These are phyloP conservation scores for Omphalea diandra DNA, from an alignment of 441 rosid species.

Conservation along the genomic window DNA sequence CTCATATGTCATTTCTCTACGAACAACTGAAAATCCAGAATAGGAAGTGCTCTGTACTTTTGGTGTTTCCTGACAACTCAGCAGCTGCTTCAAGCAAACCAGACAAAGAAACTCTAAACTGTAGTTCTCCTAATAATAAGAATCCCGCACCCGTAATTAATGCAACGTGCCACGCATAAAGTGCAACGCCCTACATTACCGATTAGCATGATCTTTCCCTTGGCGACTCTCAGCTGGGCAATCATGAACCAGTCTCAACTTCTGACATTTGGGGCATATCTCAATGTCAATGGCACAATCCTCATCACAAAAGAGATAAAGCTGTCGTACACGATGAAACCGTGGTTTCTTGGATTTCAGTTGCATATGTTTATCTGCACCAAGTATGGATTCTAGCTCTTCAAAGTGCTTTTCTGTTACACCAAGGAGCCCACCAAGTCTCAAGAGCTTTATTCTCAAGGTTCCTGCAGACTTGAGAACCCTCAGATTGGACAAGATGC, in stretches of 20 bases:
- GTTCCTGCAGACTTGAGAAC: constrained; percentile 48
- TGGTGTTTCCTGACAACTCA: constrained; percentile 14
- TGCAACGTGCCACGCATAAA: constrained; percentile 73
- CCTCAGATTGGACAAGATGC: constrained; percentile 61
- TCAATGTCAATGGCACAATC: constrained; percentile 77
- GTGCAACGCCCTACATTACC: constrained; percentile 81
- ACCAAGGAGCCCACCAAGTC: constrained; percentile 79
- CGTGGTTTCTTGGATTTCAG: constrained; percentile 52
- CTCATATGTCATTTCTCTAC: constrained; percentile 26
- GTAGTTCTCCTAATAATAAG: constrained; percentile 77
- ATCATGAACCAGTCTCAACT: constrained; percentile 76
- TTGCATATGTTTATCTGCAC: constrained; percentile 31
- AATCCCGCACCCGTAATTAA: constrained; percentile 68
- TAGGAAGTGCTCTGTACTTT: constrained; percentile 19
- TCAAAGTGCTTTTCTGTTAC: constrained; percentile 65
- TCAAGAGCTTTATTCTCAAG: constrained; percentile 60
- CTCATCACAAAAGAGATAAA: constrained; percentile 67
- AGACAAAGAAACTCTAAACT: constrained; percentile 65
- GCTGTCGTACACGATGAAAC: constrained; percentile 57
- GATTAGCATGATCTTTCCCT: constrained; percentile 39
- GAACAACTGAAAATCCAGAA: constrained; percentile 16
- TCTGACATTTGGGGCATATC: constrained; percentile 79
- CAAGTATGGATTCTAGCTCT: constrained; percentile 59
- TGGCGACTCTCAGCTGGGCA: constrained; percentile 83
- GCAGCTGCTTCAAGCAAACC: constrained; percentile 38